Evolutionary conservation across 352 stramenopile genomes (phyloP).

Genomic region (Globisporangium cylindrosporum): DNA sequence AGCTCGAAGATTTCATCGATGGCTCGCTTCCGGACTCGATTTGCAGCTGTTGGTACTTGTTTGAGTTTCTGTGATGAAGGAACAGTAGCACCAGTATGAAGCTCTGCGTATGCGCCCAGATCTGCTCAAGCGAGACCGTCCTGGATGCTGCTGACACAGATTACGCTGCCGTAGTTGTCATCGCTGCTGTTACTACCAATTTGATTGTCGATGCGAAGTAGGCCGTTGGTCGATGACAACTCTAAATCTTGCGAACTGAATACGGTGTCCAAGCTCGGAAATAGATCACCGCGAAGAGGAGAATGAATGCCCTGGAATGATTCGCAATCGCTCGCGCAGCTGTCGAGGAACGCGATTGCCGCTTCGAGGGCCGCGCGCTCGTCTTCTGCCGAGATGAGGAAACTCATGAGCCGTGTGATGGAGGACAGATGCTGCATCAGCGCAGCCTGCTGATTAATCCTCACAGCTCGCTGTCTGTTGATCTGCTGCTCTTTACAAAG

Average conservation of each 20-base stretch:
- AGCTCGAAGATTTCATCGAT: neutral
- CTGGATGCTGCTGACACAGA: too few species aligned
- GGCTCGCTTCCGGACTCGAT: neutral
- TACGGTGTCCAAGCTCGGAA: neutral
- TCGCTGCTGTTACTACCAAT: too few species aligned
- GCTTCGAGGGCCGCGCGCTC: slow-evolving; percentile 18
- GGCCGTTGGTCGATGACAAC: too few species aligned
- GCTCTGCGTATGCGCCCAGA: too few species aligned
- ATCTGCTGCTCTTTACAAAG: too few species aligned
- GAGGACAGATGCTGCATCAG: neutral
- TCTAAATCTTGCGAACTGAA: neutral
- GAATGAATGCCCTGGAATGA: too few species aligned
- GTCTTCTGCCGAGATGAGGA: slow-evolving; percentile 13
- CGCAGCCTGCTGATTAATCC: neutral
- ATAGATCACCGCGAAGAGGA: neutral
- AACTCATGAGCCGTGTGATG: slow-evolving; percentile 7
- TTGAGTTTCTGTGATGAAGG: too few species aligned
- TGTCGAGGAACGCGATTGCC: slow-evolving; percentile 22
- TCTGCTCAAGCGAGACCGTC: too few species aligned
- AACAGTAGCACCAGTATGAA: too few species aligned
- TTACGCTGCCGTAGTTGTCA: too few species aligned
- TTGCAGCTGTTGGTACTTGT: neutral
- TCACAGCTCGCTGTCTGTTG: too few species aligned
- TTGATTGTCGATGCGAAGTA: too few species aligned
- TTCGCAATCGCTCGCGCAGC: neutral